phyloP scores from a whole-genome alignment of 345 rosid genomes.

The Pistacia integerrima region DNA sequence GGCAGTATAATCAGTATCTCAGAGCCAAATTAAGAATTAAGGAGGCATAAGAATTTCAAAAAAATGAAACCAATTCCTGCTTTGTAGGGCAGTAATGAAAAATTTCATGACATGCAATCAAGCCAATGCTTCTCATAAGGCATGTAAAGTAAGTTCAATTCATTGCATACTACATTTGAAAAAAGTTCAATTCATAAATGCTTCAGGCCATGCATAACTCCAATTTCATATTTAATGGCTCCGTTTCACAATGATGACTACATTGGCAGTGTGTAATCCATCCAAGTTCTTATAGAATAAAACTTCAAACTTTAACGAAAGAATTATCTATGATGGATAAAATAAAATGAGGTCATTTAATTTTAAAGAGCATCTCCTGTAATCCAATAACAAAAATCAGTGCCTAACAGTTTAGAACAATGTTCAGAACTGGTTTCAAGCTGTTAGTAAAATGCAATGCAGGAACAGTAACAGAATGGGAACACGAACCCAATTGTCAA shows the following conservation, averaged over 20 bases:
- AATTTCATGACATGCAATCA: not conserved
- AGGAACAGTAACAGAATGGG: conserved; percentile 41
- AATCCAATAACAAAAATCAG: not conserved
- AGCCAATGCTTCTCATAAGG: not conserved
- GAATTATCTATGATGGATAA: not conserved
- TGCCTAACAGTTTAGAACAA: not conserved
- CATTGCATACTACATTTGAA: not conserved
- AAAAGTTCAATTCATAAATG: not conserved
- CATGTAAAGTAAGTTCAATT: conserved; percentile 3
- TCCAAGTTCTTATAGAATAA: not conserved
- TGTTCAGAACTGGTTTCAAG: not conserved
- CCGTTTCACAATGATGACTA: not conserved
- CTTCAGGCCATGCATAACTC: not conserved
- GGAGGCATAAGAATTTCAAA: not conserved
- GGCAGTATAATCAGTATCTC: not conserved
- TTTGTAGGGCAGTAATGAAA: not conserved
- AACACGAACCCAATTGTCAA: conserved; percentile 82
- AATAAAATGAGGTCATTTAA: not conserved
- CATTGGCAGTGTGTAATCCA: not conserved
- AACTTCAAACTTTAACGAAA: not conserved
- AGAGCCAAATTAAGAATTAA: not conserved
- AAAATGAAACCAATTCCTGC: not conserved
- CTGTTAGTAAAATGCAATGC: not conserved
- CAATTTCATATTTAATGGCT: not conserved
- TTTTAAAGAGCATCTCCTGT: not conserved